Evolutionary conservation across 129 eudicot species (phyloP), one percentile per base, ranked within the genome.

Genomic region (Flaveria sonorensis): DNA sequence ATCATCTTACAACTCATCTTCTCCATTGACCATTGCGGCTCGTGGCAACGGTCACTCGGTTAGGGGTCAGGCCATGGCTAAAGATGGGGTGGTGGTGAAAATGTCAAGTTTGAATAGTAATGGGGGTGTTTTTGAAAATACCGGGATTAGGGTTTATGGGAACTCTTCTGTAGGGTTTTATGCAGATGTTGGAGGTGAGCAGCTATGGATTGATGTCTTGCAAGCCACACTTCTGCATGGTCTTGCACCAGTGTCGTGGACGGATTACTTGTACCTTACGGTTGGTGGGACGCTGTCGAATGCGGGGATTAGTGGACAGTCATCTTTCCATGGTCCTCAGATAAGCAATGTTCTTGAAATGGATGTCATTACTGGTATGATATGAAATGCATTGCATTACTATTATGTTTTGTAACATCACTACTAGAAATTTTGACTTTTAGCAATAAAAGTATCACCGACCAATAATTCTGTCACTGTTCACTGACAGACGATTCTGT

Each of bases 151-250:
- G 46, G 81, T 81, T 75, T 75, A 66, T 32, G 72, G 85, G 57
- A 42, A 76, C 64, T 28, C 64, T 46, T 48, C 77, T 57, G 32
- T 70, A 60, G 84, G 84, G 75, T 80, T 73, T 80, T 80, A 80
- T 74, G 80, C 79, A n/a, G 84, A 80, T 67, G 84, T 81, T 51
- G 85, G 85, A 36, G 85, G 85, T 7, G 85, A 81, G 55, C 85
- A 81, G 16, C 72, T 81, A 1, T 81, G 85, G 85, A 69, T 81
- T 16, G 77, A 81, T 62, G 85, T 81, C 50, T 60, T 81, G 72
- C 47, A 18, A 20, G 20, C 81, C 19, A 69, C 81, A n/a, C 81
- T 81, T 60, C 52, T 36, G 14, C 85, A 81, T 69, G 81, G 85
- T 7, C 81, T 75, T 15, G 73, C 85, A 76, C 85, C 85, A 9